phyloP scores from a whole-genome alignment of 768 basidiomycete genomes.

The Phallus indusiatus region DNA sequence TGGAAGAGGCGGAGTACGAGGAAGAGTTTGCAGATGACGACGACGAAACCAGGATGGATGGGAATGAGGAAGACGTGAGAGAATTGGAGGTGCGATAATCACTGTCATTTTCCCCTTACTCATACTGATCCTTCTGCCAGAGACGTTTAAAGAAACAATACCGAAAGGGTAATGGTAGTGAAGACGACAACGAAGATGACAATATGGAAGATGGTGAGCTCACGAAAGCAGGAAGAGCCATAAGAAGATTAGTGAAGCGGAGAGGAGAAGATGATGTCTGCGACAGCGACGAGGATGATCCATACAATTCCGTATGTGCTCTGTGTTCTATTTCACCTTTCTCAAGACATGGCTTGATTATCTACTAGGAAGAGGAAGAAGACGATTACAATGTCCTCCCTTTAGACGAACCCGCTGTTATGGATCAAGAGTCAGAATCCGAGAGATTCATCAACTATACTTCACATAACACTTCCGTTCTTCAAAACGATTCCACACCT shows the following conservation, averaged over 20 bases:
- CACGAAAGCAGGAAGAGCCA: constrained; percentile 64
- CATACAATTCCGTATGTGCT: constrained; percentile 63
- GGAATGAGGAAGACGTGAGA: constrained; percentile 79
- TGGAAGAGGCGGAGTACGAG: constrained; percentile 77
- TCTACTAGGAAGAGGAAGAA: constrained; percentile 63
- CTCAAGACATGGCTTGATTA: constrained; percentile 9
- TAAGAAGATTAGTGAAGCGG: constrained; percentile 81
- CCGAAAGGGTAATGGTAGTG: constrained; percentile 63
- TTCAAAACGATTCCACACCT: constrained; percentile 27
- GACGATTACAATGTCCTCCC: constrained; percentile 27
- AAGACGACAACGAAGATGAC: no score
- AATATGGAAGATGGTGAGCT: constrained; percentile 48
- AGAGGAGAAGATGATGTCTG: constrained; percentile 79
- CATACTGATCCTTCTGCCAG: constrained; percentile 27
- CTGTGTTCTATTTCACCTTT: not conserved
- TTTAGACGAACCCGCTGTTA: constrained; percentile 5
- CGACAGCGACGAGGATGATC: constrained; percentile 75
- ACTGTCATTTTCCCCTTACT: not conserved
- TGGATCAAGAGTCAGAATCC: constrained; percentile 8
- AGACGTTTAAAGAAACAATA: constrained; percentile 81
- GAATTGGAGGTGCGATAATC: constrained; percentile 54
- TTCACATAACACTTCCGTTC: not conserved
- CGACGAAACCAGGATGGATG: constrained; percentile 56
- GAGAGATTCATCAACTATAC: no score
- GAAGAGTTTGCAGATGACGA: constrained; percentile 88